phyloP scores from a whole-genome alignment of 495 filamentous ascomycete species.

The Penicillium verhagenii region DNA sequence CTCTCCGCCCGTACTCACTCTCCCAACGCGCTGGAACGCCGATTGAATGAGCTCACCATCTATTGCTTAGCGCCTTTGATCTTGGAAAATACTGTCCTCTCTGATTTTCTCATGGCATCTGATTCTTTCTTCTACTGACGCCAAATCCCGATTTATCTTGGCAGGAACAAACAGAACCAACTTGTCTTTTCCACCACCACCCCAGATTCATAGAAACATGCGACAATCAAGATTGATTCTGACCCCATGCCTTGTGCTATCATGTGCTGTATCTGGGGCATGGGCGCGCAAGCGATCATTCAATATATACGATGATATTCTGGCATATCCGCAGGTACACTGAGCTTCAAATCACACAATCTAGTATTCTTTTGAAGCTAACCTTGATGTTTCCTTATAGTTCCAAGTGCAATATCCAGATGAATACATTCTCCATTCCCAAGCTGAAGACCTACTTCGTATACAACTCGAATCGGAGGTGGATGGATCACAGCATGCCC shows the following conservation, averaged over 20 bases:
- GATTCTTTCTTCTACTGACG: background rate
- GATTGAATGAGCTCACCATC: background rate
- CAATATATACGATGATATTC: conserved; percentile 84
- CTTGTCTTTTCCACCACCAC: background rate
- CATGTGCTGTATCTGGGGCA: conserved; percentile 39
- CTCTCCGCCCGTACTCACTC: conserved; percentile 11
- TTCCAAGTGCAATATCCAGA: conserved; percentile 81
- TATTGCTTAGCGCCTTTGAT: background rate
- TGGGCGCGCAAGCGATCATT: conserved; percentile 60
- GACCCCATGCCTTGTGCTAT: conserved; percentile 30
- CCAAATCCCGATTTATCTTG: background rate
- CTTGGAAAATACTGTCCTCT: background rate
- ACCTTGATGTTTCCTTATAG: conserved; percentile 40
- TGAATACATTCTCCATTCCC: conserved; percentile 66
- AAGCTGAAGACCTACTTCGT: conserved; percentile 62
- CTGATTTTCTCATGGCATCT: background rate
- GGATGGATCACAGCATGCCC: conserved; percentile 9
- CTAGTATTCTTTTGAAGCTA: background rate
- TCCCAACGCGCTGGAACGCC: conserved; percentile 3
- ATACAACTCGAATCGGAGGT: conserved; percentile 21
- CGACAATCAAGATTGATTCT: conserved; percentile 22
- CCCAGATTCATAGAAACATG: conserved; percentile 21
- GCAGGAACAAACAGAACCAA: background rate
- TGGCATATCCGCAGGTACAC: conserved; percentile 86
- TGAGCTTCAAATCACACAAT: background rate